Percentiles rank a stretch among this genome's conserved stretches.
Evolutionary conservation across 371 early-diverging fungal genomes (phyloP).

Genomic region (Mortierella sp.): DNA sequence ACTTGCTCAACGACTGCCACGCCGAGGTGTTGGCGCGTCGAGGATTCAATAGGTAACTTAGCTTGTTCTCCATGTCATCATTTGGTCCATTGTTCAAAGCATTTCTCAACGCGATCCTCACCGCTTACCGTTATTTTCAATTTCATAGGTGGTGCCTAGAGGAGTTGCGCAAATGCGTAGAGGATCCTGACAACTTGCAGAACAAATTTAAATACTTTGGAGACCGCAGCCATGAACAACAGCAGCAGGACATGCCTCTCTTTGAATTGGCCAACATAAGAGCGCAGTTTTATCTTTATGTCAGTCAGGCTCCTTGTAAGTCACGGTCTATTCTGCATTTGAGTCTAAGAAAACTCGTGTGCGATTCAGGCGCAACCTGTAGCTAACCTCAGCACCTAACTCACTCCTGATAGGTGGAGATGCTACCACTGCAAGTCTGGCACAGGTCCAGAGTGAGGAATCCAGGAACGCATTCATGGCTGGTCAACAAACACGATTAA

Average conservation of each 20-base stretch:
- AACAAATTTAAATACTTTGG: constrained; percentile 35
- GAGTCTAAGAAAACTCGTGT: too few relatives aligned
- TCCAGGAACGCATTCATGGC: constrained; percentile 50
- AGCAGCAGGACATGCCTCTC: neutral
- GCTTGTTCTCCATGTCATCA: neutral
- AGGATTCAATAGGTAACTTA: constrained; percentile 74
- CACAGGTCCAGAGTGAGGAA: constrained; percentile 66
- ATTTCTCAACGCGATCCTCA: neutral
- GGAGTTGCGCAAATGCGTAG: constrained; percentile 33
- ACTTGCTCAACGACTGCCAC: constrained; percentile 84
- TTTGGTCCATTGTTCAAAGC: neutral
- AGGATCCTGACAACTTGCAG: neutral
- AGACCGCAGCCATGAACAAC: neutral
- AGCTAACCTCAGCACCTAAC: neutral
- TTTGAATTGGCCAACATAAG: constrained; percentile 35
- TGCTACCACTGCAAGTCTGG: constrained; percentile 77
- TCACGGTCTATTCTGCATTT: too few relatives aligned
- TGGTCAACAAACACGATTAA: constrained; percentile 2
- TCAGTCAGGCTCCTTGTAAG: constrained; percentile 84
- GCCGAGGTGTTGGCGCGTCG: constrained; percentile 89
- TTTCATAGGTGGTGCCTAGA: constrained; percentile 36
- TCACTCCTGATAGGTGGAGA: constrained; percentile 72
- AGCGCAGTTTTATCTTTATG: constrained; percentile 76
- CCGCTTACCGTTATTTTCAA: neutral
- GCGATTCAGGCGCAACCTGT: too few relatives aligned